A percentile compares a stretch with the other conserved stretches of the same genome.
phyloP scores from a whole-genome alignment of 2,329 filamentous ascomycete genomes.

The Penicillium sp. region DNA sequence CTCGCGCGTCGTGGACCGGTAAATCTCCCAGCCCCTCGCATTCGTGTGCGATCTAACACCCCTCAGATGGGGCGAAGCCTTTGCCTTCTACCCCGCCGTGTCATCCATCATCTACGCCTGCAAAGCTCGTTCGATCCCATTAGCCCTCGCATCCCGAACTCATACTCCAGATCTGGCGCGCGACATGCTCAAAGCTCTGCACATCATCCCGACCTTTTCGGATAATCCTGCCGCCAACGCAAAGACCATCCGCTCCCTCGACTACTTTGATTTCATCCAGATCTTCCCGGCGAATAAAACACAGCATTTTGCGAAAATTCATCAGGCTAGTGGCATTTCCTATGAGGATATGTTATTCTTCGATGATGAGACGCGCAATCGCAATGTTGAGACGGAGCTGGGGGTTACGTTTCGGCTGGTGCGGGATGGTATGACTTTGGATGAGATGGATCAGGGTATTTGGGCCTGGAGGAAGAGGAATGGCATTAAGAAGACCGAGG shows the following conservation, averaged over 20 bases:
- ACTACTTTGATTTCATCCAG: conserved; percentile 55
- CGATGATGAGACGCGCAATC: conserved; percentile 82
- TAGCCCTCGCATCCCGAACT: conserved; percentile 78
- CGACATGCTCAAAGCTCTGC: conserved; percentile 71
- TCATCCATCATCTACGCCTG: conserved; percentile 62
- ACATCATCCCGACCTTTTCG: conserved; percentile 49
- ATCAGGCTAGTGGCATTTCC: conserved; percentile 62
- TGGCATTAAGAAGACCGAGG: conserved; percentile 40
- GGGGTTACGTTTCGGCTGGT: conserved; percentile 84
- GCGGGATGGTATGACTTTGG: conserved; percentile 68
- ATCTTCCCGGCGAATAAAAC: conserved; percentile 74
- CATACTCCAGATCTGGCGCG: conserved; percentile 71
- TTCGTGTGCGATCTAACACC: background rate
- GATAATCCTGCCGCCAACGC: conserved; percentile 38
- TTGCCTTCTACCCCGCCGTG: conserved; percentile 66
- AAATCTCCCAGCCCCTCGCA: conserved; percentile 5
- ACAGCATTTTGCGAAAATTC: conserved; percentile 72
- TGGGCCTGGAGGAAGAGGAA: conserved; percentile 72
- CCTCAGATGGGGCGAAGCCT: conserved; percentile 57
- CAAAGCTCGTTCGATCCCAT: conserved; percentile 47
- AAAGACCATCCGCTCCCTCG: conserved; percentile 47
- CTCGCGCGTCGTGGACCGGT: conserved; percentile 43
- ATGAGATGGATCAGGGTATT: conserved; percentile 74
- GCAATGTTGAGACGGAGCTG: conserved; percentile 66
- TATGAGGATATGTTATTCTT: conserved; percentile 93